These are phyloP conservation scores for Penicillium fuscoglaucum DNA, from an alignment of 2,329 filamentous ascomycete species.

Conservation along the genomic window DNA sequence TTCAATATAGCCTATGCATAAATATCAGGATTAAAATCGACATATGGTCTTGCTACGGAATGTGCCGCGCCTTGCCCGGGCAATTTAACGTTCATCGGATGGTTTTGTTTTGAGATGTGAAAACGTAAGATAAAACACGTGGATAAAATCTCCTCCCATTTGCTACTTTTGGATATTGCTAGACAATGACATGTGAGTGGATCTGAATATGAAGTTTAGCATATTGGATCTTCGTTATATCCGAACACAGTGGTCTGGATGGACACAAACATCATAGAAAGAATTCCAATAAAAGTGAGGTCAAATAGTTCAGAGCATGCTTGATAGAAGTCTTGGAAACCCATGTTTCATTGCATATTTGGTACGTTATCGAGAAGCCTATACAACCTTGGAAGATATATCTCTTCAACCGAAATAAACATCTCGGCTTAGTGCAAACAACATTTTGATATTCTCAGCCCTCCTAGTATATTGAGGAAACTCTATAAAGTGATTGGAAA, in stretches of 20 bases:
- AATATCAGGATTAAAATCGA: background rate
- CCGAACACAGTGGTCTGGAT: background rate
- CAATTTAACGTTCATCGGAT: background rate
- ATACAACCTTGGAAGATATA: background rate
- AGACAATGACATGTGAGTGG: background rate
- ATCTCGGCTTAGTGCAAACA: background rate
- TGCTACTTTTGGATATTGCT: background rate
- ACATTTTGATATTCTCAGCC: background rate
- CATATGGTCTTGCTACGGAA: background rate
- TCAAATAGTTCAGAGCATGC: background rate
- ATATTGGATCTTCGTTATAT: background rate
- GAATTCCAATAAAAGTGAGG: background rate
- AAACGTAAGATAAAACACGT: background rate
- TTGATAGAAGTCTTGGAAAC: background rate
- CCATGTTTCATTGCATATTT: background rate
- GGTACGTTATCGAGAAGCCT: no score
- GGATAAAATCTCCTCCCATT: background rate
- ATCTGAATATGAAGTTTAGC: no score
- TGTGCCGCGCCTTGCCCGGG: no score
- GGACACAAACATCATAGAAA: background rate
- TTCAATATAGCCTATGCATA: background rate
- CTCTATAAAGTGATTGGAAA: background rate
- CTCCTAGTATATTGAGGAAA: background rate
- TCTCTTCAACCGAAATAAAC: background rate
- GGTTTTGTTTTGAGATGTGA: background rate